Base-by-base conservation (phyloP, 2,329 filamentous ascomycete species). In the Xylariales sp. region DNA sequence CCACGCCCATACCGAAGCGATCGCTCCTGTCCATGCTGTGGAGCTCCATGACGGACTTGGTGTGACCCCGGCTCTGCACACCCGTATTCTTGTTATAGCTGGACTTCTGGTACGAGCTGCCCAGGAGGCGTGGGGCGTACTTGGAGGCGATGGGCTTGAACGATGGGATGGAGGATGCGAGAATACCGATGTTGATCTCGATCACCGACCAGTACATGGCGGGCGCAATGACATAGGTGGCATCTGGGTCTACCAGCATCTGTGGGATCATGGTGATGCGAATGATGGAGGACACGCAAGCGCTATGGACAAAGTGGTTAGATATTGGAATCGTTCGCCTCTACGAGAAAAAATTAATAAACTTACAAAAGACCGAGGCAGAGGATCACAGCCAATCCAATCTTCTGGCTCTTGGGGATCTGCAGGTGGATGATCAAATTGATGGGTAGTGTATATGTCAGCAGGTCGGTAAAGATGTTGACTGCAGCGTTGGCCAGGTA, bases 401-500 rank as follows among this genome's bases (percentile, higher is more conserved):
- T 45, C 48, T 69, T 71, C 43, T 72, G 66, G 29, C 62, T 65
- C 20, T 44, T 49, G 1, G 67, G 66, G 37, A 71, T 56, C 36
- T 69, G 65, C 7, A 72, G 49, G 17, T 56, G 59, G 42, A 62
- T 53, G 16, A 72, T 53, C 11, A 69, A 61, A 4, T 56, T 59
- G 38, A 70, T 59, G 2, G 69, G 69, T 5, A 72, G 50, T 3
- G 59, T 55, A 43, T 67, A 69, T 17, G 66, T 68, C 15, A 68
- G 38, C 8, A 72, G 38, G 45, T 71, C 67, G 11, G 67, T 70
- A 12, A 65, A 41, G 41, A 72, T 68, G 47, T 70, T 69, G 25
- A 70, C 52, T 4, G 61, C 66, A 0, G 69, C 66, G 41, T 70
- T 69, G 38, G 61, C 55, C 16, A 71, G 60, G 45, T 71, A 71